Evolutionary conservation across 495 filamentous ascomycete species (phyloP).

Genomic region (Chaetomium cochliodes): DNA sequence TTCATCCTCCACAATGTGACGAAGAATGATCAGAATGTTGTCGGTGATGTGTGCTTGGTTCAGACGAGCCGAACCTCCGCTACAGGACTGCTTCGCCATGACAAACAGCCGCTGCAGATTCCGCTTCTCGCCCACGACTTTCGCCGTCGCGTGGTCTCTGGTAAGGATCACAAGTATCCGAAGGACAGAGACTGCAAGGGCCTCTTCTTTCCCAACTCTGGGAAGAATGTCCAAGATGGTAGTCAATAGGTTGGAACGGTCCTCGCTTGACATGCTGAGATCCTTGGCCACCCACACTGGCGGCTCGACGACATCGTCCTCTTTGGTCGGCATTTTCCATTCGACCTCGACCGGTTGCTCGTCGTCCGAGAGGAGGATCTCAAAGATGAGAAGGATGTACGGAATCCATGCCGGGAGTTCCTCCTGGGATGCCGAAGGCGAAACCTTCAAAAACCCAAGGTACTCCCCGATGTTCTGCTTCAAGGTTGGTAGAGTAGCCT

Average conservation of each 20-base stretch:
- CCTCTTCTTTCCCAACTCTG: constrained; percentile 79
- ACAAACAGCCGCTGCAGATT: constrained; percentile 88
- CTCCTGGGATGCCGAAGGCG: constrained; percentile 62
- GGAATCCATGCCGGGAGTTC: constrained; percentile 88
- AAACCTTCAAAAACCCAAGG: constrained; percentile 75
- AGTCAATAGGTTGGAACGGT: constrained; percentile 68
- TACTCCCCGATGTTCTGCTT: constrained; percentile 75
- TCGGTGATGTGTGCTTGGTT: constrained; percentile 59
- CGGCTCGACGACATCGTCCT: constrained; percentile 53
- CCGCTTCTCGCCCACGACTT: constrained; percentile 75
- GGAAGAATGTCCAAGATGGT: constrained; percentile 79
- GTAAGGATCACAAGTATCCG: constrained; percentile 91
- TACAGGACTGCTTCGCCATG: constrained; percentile 88
- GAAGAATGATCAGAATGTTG: constrained; percentile 77
- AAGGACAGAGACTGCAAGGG: constrained; percentile 76
- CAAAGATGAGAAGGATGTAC: constrained; percentile 83
- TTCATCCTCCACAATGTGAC: constrained; percentile 93
- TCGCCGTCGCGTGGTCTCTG: constrained; percentile 69
- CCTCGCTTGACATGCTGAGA: constrained; percentile 61
- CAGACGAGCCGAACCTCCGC: constrained; percentile 68
- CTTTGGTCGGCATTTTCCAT: constrained; percentile 64
- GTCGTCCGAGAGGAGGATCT: constrained; percentile 85
- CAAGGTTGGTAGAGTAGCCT: constrained; percentile 68
- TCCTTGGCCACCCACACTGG: constrained; percentile 60
- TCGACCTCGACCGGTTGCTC: constrained; percentile 70